A percentile compares a stretch with the other conserved stretches of the same genome.
Evolutionary conservation across 805 yeast genomes (phyloP).

Genomic region (Kluyveromyces starmeri): DNA sequence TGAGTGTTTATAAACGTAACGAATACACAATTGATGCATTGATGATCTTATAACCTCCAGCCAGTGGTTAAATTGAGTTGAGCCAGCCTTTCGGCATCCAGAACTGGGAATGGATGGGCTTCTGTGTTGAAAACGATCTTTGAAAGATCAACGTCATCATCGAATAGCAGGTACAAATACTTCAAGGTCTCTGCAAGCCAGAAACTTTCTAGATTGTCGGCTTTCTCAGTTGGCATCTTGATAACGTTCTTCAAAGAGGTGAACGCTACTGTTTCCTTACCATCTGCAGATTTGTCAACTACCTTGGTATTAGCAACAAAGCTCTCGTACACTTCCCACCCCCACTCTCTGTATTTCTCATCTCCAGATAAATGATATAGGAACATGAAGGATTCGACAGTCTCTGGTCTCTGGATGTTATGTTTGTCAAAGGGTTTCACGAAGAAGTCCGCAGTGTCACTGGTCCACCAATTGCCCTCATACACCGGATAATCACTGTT

Average conservation of each 20-base stretch:
- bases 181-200: constrained; percentile 93
- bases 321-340: constrained; percentile 72
- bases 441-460: constrained; percentile 43
- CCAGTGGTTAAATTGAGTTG: constrained; percentile 18
- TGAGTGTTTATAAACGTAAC: too few species aligned
- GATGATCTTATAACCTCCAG: constrained; percentile 19
- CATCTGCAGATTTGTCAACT: constrained; percentile 28
- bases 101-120: constrained; percentile 85
- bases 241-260: constrained; percentile 64
- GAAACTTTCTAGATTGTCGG: constrained; percentile 81
- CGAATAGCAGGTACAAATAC: constrained; percentile 72
- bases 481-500: constrained; percentile 34
- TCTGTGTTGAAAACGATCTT: constrained; percentile 81
- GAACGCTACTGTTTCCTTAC: constrained; percentile 33
- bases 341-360: constrained; percentile 78
- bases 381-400: constrained; percentile 80
- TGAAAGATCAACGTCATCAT: constrained; percentile 59
- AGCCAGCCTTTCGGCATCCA: constrained; percentile 21
- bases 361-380: constrained; percentile 75
- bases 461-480: constrained; percentile 25
- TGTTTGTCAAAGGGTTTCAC: constrained; percentile 70
- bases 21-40: too few species aligned
- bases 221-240: constrained; percentile 37
- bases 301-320: constrained; percentile 54
- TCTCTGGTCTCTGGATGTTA: constrained; percentile 87